Evolutionary conservation across 345 rosid species (phyloP).

Genomic region (Bretschneidera sinensis): DNA sequence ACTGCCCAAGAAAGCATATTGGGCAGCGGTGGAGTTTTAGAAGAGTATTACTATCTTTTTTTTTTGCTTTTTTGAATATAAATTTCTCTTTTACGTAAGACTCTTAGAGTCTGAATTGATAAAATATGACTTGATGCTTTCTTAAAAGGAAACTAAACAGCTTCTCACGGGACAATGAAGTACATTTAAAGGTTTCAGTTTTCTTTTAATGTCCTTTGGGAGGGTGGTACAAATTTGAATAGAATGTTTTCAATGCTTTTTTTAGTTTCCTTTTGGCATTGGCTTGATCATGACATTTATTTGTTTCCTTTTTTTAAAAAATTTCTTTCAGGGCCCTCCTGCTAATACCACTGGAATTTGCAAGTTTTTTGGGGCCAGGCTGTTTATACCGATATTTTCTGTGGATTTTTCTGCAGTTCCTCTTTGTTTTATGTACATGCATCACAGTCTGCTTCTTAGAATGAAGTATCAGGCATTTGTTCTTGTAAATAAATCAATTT

Average conservation of each 20-base stretch:
- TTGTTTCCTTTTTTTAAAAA: neutral
- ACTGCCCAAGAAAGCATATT: neutral
- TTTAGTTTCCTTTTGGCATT: neutral
- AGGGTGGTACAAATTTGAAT: too few species aligned
- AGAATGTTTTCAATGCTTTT: too few species aligned
- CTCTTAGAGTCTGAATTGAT: too few species aligned
- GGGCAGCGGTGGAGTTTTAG: too few species aligned
- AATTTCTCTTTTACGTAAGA: too few species aligned
- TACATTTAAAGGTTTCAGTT: neutral
- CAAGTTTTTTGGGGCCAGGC: slow-evolving; percentile 46
- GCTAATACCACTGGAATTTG: slow-evolving; percentile 44
- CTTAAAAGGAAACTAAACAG: too few species aligned
- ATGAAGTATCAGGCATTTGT: slow-evolving; percentile 25
- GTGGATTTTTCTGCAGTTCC: slow-evolving; percentile 73
- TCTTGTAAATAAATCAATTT: slow-evolving; percentile 38
- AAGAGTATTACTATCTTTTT: too few species aligned
- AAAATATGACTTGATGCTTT: too few species aligned
- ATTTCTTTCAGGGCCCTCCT: slow-evolving; percentile 46
- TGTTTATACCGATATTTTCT: slow-evolving; percentile 46
- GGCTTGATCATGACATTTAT: neutral
- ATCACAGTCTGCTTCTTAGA: slow-evolving; percentile 29
- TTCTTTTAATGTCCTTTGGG: neutral
- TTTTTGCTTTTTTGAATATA: too few species aligned
- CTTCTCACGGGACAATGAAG: too few species aligned
- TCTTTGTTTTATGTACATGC: slow-evolving; percentile 54